Evolutionary conservation across 352 stramenopile species (phyloP).

Genomic region (Peronospora belbahrii): DNA sequence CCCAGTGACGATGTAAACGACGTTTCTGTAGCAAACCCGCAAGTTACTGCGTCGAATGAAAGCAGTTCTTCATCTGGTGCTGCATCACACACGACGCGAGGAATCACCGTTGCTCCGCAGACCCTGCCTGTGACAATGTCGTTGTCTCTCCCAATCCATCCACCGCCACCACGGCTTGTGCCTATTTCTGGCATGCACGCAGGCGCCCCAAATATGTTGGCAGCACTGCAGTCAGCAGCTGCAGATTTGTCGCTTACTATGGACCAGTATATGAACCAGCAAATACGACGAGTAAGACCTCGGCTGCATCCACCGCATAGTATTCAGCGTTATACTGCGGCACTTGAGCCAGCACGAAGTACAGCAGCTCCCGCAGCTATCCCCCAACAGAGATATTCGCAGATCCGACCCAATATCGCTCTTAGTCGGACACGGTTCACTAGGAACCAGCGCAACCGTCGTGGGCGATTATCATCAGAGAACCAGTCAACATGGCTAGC

Average conservation of each 20-base stretch:
- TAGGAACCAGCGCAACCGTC: slow-evolving; percentile 61
- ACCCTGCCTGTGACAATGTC: slow-evolving; percentile 19
- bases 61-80: slow-evolving; percentile 27
- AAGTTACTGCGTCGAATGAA: slow-evolving; percentile 29
- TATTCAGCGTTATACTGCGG: slow-evolving; percentile 29
- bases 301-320: slow-evolving; percentile 43
- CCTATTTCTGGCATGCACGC: slow-evolving; percentile 28
- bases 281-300: slow-evolving; percentile 69
- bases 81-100: slow-evolving; percentile 8
- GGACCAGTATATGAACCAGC: slow-evolving; percentile 79
- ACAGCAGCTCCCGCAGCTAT: slow-evolving; percentile 15
- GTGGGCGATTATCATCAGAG: slow-evolving; percentile 62
- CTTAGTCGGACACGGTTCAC: slow-evolving; percentile 73
- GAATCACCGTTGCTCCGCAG: slow-evolving; percentile 1
- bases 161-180: slow-evolving; percentile 29
- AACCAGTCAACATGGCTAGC: slow-evolving; percentile 84
- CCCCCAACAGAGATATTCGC: slow-evolving; percentile 61
- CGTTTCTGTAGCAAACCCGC: slow-evolving; percentile 36
- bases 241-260: slow-evolving; percentile 58
- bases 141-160: slow-evolving; percentile 29
- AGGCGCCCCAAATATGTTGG: slow-evolving; percentile 46
- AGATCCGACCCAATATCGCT: slow-evolving; percentile 82
- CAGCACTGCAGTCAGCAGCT: slow-evolving; percentile 49
- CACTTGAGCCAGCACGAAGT: slow-evolving; percentile 23
- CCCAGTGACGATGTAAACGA: slow-evolving; percentile 62